Conservation (phyloP, 1,284 basidiomycete genomes). For the Dichomitus squalens region DNA sequence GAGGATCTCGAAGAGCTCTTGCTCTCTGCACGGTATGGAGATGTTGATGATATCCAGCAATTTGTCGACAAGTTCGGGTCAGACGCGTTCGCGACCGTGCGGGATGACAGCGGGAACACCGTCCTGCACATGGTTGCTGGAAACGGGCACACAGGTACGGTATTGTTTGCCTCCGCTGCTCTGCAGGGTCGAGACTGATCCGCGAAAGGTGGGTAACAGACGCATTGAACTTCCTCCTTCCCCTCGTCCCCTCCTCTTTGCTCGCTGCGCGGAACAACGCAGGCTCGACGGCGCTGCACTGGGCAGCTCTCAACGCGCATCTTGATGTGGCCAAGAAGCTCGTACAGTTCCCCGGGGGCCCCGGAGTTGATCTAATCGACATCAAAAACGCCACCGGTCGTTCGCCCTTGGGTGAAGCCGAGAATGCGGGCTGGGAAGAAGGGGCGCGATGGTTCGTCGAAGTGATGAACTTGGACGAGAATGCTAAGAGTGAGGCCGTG, state of each 20-base stretch:
- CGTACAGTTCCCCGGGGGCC: conserved; percentile 56
- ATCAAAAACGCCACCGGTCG: conserved; percentile 70
- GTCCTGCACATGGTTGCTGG: conserved; percentile 83
- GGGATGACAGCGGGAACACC: conserved; percentile 79
- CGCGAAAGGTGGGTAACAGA: conserved; percentile 58
- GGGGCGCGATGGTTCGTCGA: conserved; percentile 78
- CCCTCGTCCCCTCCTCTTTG: conserved; percentile 59
- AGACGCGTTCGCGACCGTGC: conserved; percentile 51
- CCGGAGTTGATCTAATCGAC: conserved; percentile 69
- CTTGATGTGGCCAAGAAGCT: conserved; percentile 68
- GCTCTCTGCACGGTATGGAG: conserved; percentile 85
- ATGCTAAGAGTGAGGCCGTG: conserved; percentile 39
- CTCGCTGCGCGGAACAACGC: conserved; percentile 66
- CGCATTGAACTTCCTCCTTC: conserved; percentile 69
- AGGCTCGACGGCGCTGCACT: conserved; percentile 83
- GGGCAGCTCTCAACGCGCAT: conserved; percentile 86
- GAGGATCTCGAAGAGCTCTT: conserved; percentile 79
- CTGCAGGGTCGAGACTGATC: conserved; percentile 35
- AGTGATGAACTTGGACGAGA: conserved; percentile 69
- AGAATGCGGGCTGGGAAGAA: conserved; percentile 76
- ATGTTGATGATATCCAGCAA: conserved; percentile 72
- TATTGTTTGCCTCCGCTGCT: neutral
- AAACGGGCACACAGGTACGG: conserved; percentile 82
- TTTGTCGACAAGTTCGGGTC: conserved; percentile 66
- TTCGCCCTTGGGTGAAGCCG: conserved; percentile 76